Percentiles rank a stretch among this genome's conserved stretches.
Evolutionary conservation across 2,329 filamentous ascomycete species (phyloP).

Genomic region (Xylaria sp.): DNA sequence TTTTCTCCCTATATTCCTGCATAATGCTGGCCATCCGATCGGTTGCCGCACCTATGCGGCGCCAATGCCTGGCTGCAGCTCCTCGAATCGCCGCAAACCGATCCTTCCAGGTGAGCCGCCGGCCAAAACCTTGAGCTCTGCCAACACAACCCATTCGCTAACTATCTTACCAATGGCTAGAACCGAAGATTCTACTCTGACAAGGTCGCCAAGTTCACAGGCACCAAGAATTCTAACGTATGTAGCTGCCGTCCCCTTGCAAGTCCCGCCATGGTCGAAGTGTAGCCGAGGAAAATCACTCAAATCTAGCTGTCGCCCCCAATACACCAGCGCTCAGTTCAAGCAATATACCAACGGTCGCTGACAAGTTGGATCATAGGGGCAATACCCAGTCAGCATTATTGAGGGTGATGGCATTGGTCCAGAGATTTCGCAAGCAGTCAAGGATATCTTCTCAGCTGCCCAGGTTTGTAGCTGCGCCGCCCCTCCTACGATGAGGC

Average conservation of each 20-base stretch:
- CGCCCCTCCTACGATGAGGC: conserved; percentile 4
- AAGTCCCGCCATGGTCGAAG: conserved; percentile 19
- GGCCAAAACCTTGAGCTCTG: conserved; percentile 2
- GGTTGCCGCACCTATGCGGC: conserved; percentile 73
- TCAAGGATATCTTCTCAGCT: conserved; percentile 98
- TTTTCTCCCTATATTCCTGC: conserved; percentile 36
- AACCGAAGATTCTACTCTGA: conserved; percentile 64
- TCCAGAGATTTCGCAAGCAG: conserved; percentile 94
- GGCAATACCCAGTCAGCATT: conserved; percentile 92
- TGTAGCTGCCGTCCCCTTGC: conserved; percentile 41
- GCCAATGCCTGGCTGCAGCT: conserved; percentile 76
- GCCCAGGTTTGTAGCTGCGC: conserved; percentile 69
- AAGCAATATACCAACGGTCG: conserved; percentile 9
- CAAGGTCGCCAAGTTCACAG: conserved; percentile 88
- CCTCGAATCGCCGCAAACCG: conserved; percentile 56
- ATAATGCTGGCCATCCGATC: conserved; percentile 84
- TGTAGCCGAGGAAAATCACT: conserved; percentile 44
- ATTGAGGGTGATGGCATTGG: conserved; percentile 99
- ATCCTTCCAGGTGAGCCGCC: conserved; percentile 58
- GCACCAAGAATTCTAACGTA: conserved; percentile 86
- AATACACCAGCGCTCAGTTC: conserved; percentile 5
- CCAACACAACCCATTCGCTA: conserved; percentile 26
- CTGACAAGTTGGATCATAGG: conserved; percentile 54
- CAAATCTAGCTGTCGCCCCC: conserved; percentile 36
- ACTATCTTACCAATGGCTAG: conserved; percentile 38